These are phyloP conservation scores for Pleurostoma richardsiae DNA, from an alignment of 2,329 filamentous ascomycete genomes.

Conservation along the genomic window DNA sequence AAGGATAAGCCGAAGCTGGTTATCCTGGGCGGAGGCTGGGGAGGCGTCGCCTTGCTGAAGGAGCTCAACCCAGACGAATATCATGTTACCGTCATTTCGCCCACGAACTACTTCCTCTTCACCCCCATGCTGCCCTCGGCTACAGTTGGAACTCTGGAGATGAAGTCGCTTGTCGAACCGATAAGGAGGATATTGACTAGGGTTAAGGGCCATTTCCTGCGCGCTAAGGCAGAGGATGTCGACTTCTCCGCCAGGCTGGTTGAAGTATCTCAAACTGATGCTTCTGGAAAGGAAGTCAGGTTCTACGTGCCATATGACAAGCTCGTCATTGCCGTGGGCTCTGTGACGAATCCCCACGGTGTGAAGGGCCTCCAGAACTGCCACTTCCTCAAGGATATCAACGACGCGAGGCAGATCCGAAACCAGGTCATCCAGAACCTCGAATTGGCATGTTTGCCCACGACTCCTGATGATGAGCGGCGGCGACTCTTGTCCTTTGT, in stretches of 20 bases:
- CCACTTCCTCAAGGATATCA: constrained; percentile 92
- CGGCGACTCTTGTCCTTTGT: constrained; percentile 88
- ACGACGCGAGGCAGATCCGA: constrained; percentile 83
- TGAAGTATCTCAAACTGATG: constrained; percentile 72
- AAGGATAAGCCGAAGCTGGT: constrained; percentile 92
- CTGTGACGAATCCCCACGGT: constrained; percentile 88
- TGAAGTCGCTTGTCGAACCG: constrained; percentile 88
- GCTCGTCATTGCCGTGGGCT: constrained; percentile 86
- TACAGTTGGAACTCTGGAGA: constrained; percentile 89
- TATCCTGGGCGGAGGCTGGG: constrained; percentile 92
- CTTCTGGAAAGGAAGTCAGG: constrained; percentile 64
- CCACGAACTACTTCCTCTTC: constrained; percentile 95
- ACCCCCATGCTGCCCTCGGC: constrained; percentile 97
- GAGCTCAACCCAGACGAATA: constrained; percentile 86
- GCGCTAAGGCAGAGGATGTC: constrained; percentile 80
- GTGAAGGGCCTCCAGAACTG: constrained; percentile 93
- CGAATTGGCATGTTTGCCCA: constrained; percentile 87
- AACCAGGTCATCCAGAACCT: constrained; percentile 87
- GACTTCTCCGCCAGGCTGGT: constrained; percentile 90
- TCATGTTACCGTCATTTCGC: constrained; percentile 91
- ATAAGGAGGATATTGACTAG: constrained; percentile 77
- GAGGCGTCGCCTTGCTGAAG: constrained; percentile 86
- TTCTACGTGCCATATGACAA: constrained; percentile 99
- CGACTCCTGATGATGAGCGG: constrained; percentile 82
- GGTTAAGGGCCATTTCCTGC: constrained; percentile 83